Evolutionary conservation across 2,329 filamentous ascomycete species (phyloP).

Genomic region (Phaeoacremonium minimum): DNA sequence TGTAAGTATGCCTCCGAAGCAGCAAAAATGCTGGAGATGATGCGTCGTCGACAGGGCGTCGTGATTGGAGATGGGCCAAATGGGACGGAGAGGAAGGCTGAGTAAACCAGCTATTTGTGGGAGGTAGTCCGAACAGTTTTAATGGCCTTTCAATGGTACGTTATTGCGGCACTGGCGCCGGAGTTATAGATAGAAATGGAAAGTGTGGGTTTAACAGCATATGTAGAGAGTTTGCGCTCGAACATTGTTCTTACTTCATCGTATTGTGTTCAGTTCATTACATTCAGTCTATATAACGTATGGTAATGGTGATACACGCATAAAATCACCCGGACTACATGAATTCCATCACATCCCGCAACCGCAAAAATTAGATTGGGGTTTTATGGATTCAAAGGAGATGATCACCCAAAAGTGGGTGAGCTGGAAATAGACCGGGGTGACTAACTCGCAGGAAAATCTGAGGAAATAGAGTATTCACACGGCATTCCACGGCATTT

Average conservation of each 20-base stretch:
- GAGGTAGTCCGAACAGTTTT: slow-evolving; percentile 2
- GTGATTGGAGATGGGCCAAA: slow-evolving; percentile 12
- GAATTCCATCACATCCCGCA: too few relatives aligned
- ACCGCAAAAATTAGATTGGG: too few relatives aligned
- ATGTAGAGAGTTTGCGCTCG: neutral
- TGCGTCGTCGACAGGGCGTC: slow-evolving; percentile 14
- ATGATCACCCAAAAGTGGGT: too few relatives aligned
- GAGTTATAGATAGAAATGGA: neutral
- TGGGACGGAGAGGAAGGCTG: slow-evolving; percentile 11
- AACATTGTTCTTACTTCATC: neutral
- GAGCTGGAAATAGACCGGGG: too few relatives aligned
- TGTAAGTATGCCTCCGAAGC: neutral
- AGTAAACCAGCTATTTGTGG: slow-evolving; percentile 11
- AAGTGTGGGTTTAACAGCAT: neutral
- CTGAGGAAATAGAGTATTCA: too few relatives aligned
- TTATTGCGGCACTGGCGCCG: neutral
- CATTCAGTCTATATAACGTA: too few relatives aligned
- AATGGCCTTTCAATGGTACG: neutral
- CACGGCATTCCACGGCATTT: too few relatives aligned
- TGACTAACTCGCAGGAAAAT: too few relatives aligned
- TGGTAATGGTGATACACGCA: too few relatives aligned
- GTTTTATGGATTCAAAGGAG: too few relatives aligned
- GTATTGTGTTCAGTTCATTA: neutral
- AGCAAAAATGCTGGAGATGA: slow-evolving; percentile 7
- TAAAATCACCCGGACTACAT: too few relatives aligned